These are phyloP conservation scores for Cantharellus cinnabarinus DNA, from an alignment of 768 basidiomycete genomes.

Conservation along the genomic window DNA sequence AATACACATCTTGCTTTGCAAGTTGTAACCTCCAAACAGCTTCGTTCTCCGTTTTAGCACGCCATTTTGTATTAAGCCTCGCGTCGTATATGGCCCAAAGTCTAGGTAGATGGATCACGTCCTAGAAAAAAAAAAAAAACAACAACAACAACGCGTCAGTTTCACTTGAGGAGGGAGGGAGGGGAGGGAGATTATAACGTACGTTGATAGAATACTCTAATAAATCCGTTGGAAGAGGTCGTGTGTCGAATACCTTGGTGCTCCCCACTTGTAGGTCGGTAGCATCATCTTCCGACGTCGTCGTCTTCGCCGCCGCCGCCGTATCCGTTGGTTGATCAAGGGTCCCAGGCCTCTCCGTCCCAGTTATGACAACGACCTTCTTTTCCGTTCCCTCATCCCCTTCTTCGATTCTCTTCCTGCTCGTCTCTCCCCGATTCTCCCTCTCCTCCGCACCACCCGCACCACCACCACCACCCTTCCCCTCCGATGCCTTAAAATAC, in stretches of 20 bases:
- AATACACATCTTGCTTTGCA: conserved; percentile 4
- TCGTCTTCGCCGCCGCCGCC: too few species aligned
- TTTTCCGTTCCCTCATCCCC: too few species aligned
- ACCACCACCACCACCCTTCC: too few species aligned
- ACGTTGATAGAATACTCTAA: conserved; percentile 4
- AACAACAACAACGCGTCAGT: neutral
- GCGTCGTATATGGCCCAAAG: conserved; percentile 3
- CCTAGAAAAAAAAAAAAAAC: neutral
- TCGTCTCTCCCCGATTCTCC: too few species aligned
- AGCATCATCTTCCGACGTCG: too few species aligned
- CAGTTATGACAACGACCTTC: too few species aligned
- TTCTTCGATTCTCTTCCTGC: too few species aligned
- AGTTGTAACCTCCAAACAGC: conserved; percentile 5
- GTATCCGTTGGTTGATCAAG: too few species aligned
- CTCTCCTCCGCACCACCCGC: too few species aligned
- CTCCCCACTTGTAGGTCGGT: neutral
- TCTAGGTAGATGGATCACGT: conserved; percentile 2
- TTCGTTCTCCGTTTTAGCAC: conserved; percentile 6
- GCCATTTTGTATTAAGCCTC: conserved; percentile 3
- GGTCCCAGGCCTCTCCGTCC: too few species aligned
- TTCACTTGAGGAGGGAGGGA: neutral
- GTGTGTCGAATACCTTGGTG: neutral
- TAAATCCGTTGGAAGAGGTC: conserved; percentile 4
- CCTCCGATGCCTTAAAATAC: neutral
- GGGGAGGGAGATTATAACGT: neutral